Base-by-base conservation (phyloP, 345 rosid genomes). In the Citrus inodora region DNA sequence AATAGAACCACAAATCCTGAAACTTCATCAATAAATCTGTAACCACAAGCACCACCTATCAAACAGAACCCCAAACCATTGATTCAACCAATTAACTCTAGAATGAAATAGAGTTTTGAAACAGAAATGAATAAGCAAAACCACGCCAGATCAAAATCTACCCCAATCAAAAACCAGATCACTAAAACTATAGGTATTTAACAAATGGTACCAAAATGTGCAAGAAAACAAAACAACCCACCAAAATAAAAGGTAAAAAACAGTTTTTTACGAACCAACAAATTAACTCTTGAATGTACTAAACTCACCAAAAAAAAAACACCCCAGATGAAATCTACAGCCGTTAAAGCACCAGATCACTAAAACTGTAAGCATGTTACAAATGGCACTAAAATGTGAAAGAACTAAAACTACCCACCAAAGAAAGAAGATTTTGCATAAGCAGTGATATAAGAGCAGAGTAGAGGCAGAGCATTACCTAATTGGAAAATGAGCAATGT, bases 391-490 rank as follows among this genome's bases (percentile, higher is more conserved):
- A 63, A 19, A 51, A 60, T 55, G 67, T 32, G 35, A 11, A 28
- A 2, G 56, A 67, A 35, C 10, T 28, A 17, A 76, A 58, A 71
- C 28, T 9, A 66, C 13, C 24, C 68, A 19, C 40, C 40, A 32
- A 64, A 32, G 19, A 21, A 25, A 64, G 5, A 33, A 55, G 55
- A 51, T 6, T 28, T 42, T 64, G 17, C n/a, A 59, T 10, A 30
- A 40, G 22, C 25, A 55, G 21, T 61, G 7, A 67, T 35, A 4
- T 10, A 42, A 11, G 16, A 10, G 48, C 14, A 58, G 10, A 35
- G 70, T 13, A 4, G 76, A 74, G 48, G 70, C 22, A 4, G 79
- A 78, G 48, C 78, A 74, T 62, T 74, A 82, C 81, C 84, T 35
- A 79, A 82, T 55, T 78, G 33, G 19, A 61, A 61, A 74, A 66